Percentiles rank a stretch among this genome's conserved stretches.
Evolutionary conservation across 306 rosid species (phyloP).

Genomic region (Coriaria nepalensis): DNA sequence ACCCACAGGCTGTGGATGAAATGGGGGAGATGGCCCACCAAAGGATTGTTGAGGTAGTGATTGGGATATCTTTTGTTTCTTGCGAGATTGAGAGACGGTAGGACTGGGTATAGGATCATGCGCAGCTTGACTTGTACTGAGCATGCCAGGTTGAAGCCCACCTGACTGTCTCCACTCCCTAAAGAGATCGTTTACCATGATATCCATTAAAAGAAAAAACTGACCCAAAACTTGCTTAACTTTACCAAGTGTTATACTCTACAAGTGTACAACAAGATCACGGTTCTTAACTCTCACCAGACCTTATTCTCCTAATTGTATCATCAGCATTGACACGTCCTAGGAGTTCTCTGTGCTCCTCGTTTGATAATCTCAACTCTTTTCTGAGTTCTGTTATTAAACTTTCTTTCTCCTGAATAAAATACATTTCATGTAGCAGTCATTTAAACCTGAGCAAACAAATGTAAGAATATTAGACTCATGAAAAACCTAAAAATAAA

Average conservation of each 20-base stretch:
- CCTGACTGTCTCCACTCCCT: slow-evolving; percentile 91
- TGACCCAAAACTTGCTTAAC: slow-evolving; percentile 5
- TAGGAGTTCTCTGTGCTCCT: slow-evolving; percentile 86
- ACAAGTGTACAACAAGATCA: neutral
- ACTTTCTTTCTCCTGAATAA: slow-evolving; percentile 83
- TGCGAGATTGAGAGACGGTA: slow-evolving; percentile 64
- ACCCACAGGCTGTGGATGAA: slow-evolving; percentile 6
- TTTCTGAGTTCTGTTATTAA: slow-evolving; percentile 96
- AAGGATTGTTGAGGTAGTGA: slow-evolving; percentile 35
- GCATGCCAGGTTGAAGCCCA: slow-evolving; percentile 59
- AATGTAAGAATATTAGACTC: slow-evolving; percentile 4
- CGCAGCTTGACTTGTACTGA: slow-evolving; percentile 46
- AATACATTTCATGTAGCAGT: slow-evolving; percentile 5
- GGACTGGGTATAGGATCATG: slow-evolving; percentile 66
- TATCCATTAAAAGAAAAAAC: slow-evolving; percentile 8
- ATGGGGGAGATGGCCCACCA: slow-evolving; percentile 13
- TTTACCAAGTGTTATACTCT: neutral
- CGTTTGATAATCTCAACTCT: slow-evolving; percentile 95
- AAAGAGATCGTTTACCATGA: slow-evolving; percentile 15
- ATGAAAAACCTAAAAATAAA: slow-evolving; percentile 6
- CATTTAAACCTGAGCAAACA: slow-evolving; percentile 8
- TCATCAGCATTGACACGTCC: slow-evolving; percentile 79
- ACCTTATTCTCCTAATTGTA: slow-evolving; percentile 68
- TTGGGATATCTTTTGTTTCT: slow-evolving; percentile 75
- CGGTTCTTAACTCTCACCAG: neutral